Base-by-base conservation (phyloP, 306 rosid species). In the Lablab purpureus region DNA sequence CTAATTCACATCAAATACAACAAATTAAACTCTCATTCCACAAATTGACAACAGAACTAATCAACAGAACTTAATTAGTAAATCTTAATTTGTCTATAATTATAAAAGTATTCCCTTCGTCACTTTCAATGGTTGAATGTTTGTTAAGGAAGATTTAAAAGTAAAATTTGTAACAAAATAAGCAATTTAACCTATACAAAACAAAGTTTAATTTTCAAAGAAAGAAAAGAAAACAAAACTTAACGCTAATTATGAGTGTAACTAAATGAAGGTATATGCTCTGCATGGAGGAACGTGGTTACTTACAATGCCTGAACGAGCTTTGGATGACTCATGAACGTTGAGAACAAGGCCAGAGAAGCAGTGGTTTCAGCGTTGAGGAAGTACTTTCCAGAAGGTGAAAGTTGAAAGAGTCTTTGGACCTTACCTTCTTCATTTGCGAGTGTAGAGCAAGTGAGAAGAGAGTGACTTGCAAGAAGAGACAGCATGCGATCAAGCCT, bases 401-500 rank as follows among this genome's bases (percentile, higher is more conserved):
- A 77, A 8, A 83, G 25, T 0, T 75, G 54, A 63, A 76, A 76
- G 18, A 70, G n/a, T 76, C 77, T 59, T 59, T 82, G 73, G 10
- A 3, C 14, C 19, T 27, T 6, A 23, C 32, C 63, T n/a, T 50
- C 19, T 50, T n/a, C 21, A n/a, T n/a, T n/a, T 17, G 56, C 0
- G 10, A 19, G 51, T 0, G 17, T 13, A 7, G 82, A 77, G 30
- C 80, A 83, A 22, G 59, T 15, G 36, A 78, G 86, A 72, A 83
- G 86, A 77, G 25, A 23, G 22, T 77, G 19, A 51, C 71, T 72
- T 0, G 76, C 86, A 32, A 83, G 80, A 0, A 83, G 41, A 36
- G 76, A 69, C 55, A 83, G 32, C 72, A 83, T 72, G 41, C 83
- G 76, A 6, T 83, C 86, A 3, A 83, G 71, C 22, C 79, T 65